Percentiles rank a stretch among this genome's conserved stretches.
Evolutionary conservation across 129 eudicot genomes (phyloP).

Genomic region (Flaveria sonorensis): DNA sequence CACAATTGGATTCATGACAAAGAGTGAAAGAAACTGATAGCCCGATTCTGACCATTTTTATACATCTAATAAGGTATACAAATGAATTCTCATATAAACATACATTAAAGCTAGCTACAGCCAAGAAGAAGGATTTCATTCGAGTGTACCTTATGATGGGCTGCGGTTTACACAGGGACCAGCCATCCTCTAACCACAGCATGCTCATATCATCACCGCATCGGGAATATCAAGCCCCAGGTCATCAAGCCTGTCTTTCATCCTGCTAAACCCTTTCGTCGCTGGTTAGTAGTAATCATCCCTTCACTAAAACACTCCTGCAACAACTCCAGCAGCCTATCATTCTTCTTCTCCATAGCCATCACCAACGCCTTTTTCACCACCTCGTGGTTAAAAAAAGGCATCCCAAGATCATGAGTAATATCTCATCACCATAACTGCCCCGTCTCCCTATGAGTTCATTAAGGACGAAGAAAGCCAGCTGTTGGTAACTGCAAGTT

Average conservation of each 20-base stretch:
- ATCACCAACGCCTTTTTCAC: constrained; percentile 89
- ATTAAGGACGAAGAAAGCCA: constrained; percentile 76
- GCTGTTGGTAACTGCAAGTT: constrained; percentile 57
- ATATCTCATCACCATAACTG: constrained; percentile 49
- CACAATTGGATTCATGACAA: background rate
- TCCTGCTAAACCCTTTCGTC: constrained; percentile 81
- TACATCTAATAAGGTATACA: constrained; percentile 29
- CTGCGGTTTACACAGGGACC: constrained; percentile 23
- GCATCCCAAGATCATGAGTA: constrained; percentile 91
- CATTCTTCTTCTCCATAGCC: constrained; percentile 99
- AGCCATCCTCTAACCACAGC: constrained; percentile 76
- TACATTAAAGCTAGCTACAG: background rate
- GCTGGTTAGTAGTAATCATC: constrained; percentile 83
- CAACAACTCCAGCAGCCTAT: constrained; percentile 74
- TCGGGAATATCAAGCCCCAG: constrained; percentile 89
- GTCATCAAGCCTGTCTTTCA: constrained; percentile 86
- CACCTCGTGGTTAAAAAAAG: constrained; percentile 92
- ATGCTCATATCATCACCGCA: constrained; percentile 68
- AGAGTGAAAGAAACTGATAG: background rate
- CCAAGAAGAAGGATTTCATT: constrained; percentile 4
- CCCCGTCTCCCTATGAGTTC: constrained; percentile 47
- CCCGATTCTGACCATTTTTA: constrained; percentile 29
- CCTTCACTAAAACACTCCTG: constrained; percentile 85
- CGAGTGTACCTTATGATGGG: background rate
- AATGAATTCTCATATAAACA: constrained; percentile 29